Evolutionary conservation across 202 grass and related monocot genomes (phyloP).

Genomic region (Carex sylvatica): DNA sequence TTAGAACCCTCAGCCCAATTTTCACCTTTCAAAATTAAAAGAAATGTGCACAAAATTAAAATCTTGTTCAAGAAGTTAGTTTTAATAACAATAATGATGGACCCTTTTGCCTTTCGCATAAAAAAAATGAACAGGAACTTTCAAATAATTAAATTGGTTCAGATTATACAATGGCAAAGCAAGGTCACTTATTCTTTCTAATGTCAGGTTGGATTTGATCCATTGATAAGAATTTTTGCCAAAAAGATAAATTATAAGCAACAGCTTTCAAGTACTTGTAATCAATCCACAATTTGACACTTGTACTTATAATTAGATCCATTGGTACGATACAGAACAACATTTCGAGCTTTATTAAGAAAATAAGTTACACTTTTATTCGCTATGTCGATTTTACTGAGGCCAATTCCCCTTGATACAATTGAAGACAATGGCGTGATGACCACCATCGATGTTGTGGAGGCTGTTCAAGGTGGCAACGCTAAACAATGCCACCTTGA

Average conservation of each 20-base stretch:
- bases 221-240: background rate
- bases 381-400: background rate
- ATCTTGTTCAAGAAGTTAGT: too few species aligned
- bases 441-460: slow-evolving; percentile 92
- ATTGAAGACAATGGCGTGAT: slow-evolving; percentile 96
- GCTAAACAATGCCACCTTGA: slow-evolving; percentile 47
- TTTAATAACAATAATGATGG: too few species aligned
- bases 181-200: background rate
- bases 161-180: background rate
- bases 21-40: slow-evolving; percentile 50
- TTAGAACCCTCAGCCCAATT: slow-evolving; percentile 88
- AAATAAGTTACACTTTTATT: background rate
- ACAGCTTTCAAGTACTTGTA: too few species aligned
- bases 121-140: background rate
- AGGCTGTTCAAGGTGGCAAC: slow-evolving; percentile 55
- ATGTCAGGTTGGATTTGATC: background rate
- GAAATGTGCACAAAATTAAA: slow-evolving; percentile 6
- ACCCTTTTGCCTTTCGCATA: background rate
- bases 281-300: too few species aligned
- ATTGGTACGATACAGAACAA: background rate
- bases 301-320: background rate
- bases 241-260: background rate
- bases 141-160: background rate
- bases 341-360: background rate
- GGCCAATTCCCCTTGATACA: slow-evolving; percentile 47